These are phyloP conservation scores for Rhodotorula sp. DNA, from an alignment of 1,284 basidiomycete genomes.

Conservation along the genomic window DNA sequence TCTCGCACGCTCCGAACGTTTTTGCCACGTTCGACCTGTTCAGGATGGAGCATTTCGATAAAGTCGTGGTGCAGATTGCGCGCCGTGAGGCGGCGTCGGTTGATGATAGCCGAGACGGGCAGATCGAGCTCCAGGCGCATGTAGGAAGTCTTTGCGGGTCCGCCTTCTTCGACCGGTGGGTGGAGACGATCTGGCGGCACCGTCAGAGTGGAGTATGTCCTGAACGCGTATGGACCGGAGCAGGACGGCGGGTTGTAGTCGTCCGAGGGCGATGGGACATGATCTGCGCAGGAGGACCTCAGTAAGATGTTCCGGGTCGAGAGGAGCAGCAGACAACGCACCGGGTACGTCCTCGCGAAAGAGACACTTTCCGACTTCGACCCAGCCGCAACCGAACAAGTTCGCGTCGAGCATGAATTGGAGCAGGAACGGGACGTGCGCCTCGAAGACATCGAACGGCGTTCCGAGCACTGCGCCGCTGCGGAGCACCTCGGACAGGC, in stretches of 20 bases:
- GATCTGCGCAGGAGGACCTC: neutral
- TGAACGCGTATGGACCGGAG: slow-evolving; percentile 23
- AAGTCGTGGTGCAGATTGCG: slow-evolving; percentile 74
- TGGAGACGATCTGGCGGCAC: slow-evolving; percentile 21
- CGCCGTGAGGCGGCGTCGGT: slow-evolving; percentile 65
- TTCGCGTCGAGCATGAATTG: slow-evolving; percentile 97
- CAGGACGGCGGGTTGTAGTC: slow-evolving; percentile 28
- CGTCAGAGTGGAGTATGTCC: slow-evolving; percentile 29
- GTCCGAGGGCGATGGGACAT: slow-evolving; percentile 8
- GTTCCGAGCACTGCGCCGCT: slow-evolving; percentile 77
- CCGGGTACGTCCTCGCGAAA: slow-evolving; percentile 56
- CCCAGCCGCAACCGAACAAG: slow-evolving; percentile 88
- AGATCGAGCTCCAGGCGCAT: slow-evolving; percentile 76
- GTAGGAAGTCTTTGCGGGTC: slow-evolving; percentile 33
- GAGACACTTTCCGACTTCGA: slow-evolving; percentile 61
- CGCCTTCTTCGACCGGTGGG: slow-evolving; percentile 14
- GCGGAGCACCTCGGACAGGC: slow-evolving; percentile 70
- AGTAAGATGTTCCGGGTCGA: neutral
- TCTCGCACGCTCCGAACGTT: slow-evolving; percentile 84
- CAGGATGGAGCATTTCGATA: slow-evolving; percentile 58
- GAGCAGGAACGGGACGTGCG: slow-evolving; percentile 80
- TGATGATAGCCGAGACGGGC: slow-evolving; percentile 77
- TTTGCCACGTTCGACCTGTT: slow-evolving; percentile 61
- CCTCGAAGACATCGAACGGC: slow-evolving; percentile 77
- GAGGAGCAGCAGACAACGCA: slow-evolving; percentile 13